Evolutionary conservation across 805 yeast species (phyloP).

Genomic region (Saccharomyces paradoxus): DNA sequence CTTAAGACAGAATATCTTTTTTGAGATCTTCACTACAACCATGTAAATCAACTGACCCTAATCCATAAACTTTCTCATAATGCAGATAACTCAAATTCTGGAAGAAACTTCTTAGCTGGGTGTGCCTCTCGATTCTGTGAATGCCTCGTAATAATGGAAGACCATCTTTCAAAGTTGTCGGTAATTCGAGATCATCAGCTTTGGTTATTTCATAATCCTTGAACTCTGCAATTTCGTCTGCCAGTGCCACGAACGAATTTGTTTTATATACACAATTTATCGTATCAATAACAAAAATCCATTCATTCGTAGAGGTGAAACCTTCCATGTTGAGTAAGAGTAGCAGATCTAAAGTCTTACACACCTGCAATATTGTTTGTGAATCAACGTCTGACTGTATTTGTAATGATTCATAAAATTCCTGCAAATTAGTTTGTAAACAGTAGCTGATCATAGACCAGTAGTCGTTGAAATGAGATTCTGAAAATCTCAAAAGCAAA

Average conservation of each 20-base stretch:
- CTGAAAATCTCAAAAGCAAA: slow-evolving; percentile 52
- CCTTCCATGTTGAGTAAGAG: slow-evolving; percentile 67
- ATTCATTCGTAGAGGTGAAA: slow-evolving; percentile 59
- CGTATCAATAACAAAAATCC: slow-evolving; percentile 76
- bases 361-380: slow-evolving; percentile 42
- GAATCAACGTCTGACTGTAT: slow-evolving; percentile 26
- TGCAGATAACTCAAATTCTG: slow-evolving; percentile 24
- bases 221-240: slow-evolving; percentile 39
- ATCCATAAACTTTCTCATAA: slow-evolving; percentile 44
- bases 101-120: slow-evolving; percentile 24
- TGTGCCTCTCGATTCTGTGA: slow-evolving; percentile 15
- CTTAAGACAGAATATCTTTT: slow-evolving; percentile 41
- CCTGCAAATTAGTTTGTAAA: slow-evolving; percentile 36
- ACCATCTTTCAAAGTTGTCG: slow-evolving; percentile 11
- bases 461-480: slow-evolving; percentile 53
- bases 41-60: slow-evolving; percentile 35
- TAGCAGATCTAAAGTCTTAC: slow-evolving; percentile 72
- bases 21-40: slow-evolving; percentile 50
- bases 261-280: slow-evolving; percentile 47
- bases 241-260: slow-evolving; percentile 28
- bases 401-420: slow-evolving; percentile 24
- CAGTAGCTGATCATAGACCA: slow-evolving; percentile 66
- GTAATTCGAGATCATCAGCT: slow-evolving; percentile 15
- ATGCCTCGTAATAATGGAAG: slow-evolving; percentile 27
- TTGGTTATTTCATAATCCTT: slow-evolving; percentile 34